Conservation (phyloP, 345 rosid genomes). For the Syzygium grande region DNA sequence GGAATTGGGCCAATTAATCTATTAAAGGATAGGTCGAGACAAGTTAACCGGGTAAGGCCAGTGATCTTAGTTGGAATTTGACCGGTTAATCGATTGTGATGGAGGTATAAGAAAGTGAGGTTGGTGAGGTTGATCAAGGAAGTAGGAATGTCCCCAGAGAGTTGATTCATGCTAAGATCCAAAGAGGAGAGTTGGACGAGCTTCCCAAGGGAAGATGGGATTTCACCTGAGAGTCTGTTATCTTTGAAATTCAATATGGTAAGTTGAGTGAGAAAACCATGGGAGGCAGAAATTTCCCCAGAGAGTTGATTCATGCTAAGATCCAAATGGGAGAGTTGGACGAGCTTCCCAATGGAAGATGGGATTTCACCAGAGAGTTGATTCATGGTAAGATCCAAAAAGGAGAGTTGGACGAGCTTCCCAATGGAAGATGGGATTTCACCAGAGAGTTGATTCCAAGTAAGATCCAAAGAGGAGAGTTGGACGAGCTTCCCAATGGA, state of each 20-base stretch:
- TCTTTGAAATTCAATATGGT: no score
- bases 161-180: constrained; percentile 3
- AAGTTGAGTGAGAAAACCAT: no score
- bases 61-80: background rate
- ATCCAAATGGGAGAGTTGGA: background rate
- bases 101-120: background rate
- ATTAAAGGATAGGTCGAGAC: background rate
- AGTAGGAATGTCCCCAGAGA: background rate
- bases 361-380: no score
- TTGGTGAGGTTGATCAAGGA: background rate
- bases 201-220: no score
- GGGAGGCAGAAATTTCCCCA: no score
- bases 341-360: background rate
- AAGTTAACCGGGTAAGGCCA: background rate
- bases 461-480: no score
- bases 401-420: no score
- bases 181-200: background rate
- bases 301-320: constrained; percentile 3
- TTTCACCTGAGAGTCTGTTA: no score
- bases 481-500: no score
- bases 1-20: constrained; percentile 10
- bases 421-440: no score
- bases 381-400: no score
- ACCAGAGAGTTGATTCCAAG: no score
- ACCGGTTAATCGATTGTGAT: background rate